Base-by-base conservation (phyloP, 441 rosid genomes). In the Adansonia madagascariensis region DNA sequence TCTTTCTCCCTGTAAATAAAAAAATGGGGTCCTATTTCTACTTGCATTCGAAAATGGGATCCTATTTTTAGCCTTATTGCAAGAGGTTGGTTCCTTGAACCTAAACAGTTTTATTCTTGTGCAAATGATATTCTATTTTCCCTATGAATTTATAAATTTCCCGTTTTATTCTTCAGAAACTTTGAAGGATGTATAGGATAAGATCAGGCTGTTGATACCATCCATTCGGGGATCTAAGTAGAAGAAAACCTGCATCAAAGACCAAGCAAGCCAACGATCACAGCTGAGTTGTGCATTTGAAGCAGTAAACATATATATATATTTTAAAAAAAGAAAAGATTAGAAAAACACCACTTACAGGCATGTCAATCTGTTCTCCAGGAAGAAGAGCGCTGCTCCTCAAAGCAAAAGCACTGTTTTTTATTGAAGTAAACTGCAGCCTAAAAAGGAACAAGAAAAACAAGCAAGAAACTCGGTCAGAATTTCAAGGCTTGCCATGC, bases 351-450 rank as follows among this genome's bases (percentile, higher is more conserved):
- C 35, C 35, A 83, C 92, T 84, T 75, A 94, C 99, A 73, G 99
- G 99, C 99, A 95, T 95, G 87, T 95, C 98, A 64, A 94, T 91
- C 81, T 92, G 92, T 84, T 95, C 98, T 73, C 98, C 97, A 0
- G 98, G 97, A 78, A 95, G 95, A 80, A 95, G 97, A 24, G 35
- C 97, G 94, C 83, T 95, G 98, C 85, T 95, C 98, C 84, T 95
- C 98, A 17, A 95, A 95, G 89, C 99, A 95, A 82, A 95, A 95
- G 70, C 98, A 94, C 77, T 95, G 99, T 78, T 91, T 92, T 85
- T 95, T 94, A 65, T 95, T 95, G 87, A 95, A 95, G 87, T 95
- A 95, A 74, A 95, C 89, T 8, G 89, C 99, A 71, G 99, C 98
- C 99, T 94, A 90, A 43, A 78, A 35, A 49, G 31, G 68, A 53